These are phyloP conservation scores for Artemisia argyi DNA, from an alignment of 129 eudicot species.

Conservation along the genomic window DNA sequence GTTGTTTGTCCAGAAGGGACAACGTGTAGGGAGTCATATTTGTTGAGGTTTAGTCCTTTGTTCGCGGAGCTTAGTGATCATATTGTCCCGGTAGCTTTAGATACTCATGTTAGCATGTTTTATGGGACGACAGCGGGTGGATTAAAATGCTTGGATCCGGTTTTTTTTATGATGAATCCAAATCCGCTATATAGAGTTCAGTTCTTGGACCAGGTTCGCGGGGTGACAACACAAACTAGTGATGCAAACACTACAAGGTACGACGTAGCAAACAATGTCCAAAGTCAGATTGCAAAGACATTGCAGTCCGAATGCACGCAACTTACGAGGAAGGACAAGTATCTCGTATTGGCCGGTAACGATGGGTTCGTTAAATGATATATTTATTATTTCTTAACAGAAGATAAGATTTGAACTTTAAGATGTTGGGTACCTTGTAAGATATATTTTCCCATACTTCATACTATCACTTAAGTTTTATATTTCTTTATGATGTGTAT, in stretches of 20 bases:
- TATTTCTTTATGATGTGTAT: too few relatives aligned
- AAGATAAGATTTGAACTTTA: too few relatives aligned
- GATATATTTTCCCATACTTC: too few relatives aligned
- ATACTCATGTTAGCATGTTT: constrained; percentile 58
- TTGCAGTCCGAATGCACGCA: constrained; percentile 53
- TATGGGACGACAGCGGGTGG: constrained; percentile 80
- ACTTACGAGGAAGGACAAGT: constrained; percentile 69
- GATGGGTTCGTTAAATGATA: constrained; percentile 41
- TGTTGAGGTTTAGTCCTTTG: constrained; percentile 68
- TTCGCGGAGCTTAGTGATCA: constrained; percentile 61
- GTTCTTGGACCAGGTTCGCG: constrained; percentile 39
- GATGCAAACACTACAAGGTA: constrained; percentile 32
- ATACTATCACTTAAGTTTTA: too few relatives aligned
- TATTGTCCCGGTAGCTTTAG: constrained; percentile 71
- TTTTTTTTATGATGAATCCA: constrained; percentile 75
- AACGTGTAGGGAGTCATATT: constrained; percentile 76
- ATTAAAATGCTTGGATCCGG: constrained; percentile 59
- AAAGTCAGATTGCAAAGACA: constrained; percentile 52
- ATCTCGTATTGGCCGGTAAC: constrained; percentile 68
- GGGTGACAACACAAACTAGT: constrained; percentile 19
- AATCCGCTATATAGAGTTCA: constrained; percentile 44
- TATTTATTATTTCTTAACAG: too few relatives aligned
- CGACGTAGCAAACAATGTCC: constrained; percentile 62
- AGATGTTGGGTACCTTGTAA: too few relatives aligned
- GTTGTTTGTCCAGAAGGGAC: constrained; percentile 90